These are phyloP conservation scores for Trichoderma sp. DNA, from an alignment of 2,329 filamentous ascomycete species.

Conservation along the genomic window DNA sequence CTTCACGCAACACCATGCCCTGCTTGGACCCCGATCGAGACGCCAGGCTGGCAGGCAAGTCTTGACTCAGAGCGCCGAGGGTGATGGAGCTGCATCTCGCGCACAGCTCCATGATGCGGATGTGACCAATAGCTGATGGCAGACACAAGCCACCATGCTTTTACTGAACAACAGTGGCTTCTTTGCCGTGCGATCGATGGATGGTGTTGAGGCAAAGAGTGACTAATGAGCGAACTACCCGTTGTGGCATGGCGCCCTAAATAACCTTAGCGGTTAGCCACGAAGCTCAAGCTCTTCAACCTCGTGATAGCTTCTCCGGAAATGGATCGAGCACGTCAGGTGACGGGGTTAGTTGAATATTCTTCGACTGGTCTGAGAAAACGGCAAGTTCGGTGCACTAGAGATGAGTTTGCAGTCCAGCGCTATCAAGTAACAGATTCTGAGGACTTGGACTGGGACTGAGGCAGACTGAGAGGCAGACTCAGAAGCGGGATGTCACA, in stretches of 20 bases:
- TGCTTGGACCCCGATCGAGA: not conserved
- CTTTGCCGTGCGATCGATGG: not conserved
- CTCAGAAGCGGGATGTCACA: not conserved
- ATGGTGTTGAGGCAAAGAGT: not conserved
- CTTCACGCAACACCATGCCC: slow-evolving; percentile 20
- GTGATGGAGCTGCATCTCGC: slow-evolving; percentile 2
- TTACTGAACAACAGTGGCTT: not conserved
- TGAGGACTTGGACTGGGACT: not conserved
- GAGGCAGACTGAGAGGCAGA: not conserved
- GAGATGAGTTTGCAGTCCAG: not conserved
- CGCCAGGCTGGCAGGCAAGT: not conserved
- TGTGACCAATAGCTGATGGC: not conserved
- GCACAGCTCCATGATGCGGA: slow-evolving; percentile 15
- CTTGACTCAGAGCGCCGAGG: not conserved
- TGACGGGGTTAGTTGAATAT: not conserved
- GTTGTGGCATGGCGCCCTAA: slow-evolving; percentile 17
- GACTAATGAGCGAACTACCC: not conserved
- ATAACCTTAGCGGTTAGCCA: slow-evolving; percentile 7
- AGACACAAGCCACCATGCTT: slow-evolving; percentile 14
- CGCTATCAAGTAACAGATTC: not conserved
- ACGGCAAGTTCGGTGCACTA: not conserved
- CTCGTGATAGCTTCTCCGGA: slow-evolving; percentile 2
- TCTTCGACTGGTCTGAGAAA: not conserved
- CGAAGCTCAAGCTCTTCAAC: not conserved
- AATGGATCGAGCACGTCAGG: not conserved